Percentiles rank a stretch among this genome's conserved stretches.
phyloP scores from a whole-genome alignment of 345 rosid species.

The Mallotus nudiflorus region DNA sequence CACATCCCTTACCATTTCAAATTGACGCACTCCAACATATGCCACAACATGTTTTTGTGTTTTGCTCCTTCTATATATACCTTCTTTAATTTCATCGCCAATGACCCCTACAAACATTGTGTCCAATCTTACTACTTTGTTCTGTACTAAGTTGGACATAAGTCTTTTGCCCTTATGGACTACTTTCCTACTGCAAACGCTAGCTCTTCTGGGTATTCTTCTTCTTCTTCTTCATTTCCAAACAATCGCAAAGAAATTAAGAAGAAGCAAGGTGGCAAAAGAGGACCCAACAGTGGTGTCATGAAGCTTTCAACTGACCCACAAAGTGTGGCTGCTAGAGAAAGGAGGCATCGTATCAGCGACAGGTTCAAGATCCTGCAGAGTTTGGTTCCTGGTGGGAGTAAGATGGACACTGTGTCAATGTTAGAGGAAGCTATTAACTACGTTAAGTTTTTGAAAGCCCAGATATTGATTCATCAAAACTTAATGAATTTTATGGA shows the following conservation, averaged over 20 bases:
- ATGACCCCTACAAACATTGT: slow-evolving; percentile 10
- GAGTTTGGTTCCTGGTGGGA: slow-evolving; percentile 84
- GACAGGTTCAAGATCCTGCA: slow-evolving; percentile 81
- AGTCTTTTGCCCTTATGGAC: slow-evolving; percentile 21
- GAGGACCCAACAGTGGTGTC: slow-evolving; percentile 19
- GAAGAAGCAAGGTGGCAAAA: slow-evolving; percentile 19
- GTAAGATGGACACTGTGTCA: slow-evolving; percentile 88
- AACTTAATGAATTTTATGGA: slow-evolving; percentile 33
- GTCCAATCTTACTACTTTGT: not conserved
- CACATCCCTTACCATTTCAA: slow-evolving; percentile 20
- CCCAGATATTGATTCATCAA: slow-evolving; percentile 77
- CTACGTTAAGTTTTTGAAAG: slow-evolving; percentile 83
- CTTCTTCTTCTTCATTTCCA: slow-evolving; percentile 32
- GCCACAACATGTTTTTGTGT: no score
- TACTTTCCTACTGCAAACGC: slow-evolving; percentile 22
- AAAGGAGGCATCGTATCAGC: slow-evolving; percentile 81
- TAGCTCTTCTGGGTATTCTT: slow-evolving; percentile 26
- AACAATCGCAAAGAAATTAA: slow-evolving; percentile 23
- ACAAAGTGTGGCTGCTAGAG: slow-evolving; percentile 89
- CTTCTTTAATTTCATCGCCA: not conserved
- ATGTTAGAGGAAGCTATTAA: slow-evolving; percentile 87
- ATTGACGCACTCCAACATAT: not conserved
- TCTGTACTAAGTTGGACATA: no score
- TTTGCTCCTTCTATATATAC: slow-evolving; percentile 18
- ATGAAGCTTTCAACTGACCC: slow-evolving; percentile 77